Percentiles rank a stretch among this genome's conserved stretches.
Evolutionary conservation across 805 yeast genomes (phyloP).

Genomic region (Saccharomycopsis synnaedendra): DNA sequence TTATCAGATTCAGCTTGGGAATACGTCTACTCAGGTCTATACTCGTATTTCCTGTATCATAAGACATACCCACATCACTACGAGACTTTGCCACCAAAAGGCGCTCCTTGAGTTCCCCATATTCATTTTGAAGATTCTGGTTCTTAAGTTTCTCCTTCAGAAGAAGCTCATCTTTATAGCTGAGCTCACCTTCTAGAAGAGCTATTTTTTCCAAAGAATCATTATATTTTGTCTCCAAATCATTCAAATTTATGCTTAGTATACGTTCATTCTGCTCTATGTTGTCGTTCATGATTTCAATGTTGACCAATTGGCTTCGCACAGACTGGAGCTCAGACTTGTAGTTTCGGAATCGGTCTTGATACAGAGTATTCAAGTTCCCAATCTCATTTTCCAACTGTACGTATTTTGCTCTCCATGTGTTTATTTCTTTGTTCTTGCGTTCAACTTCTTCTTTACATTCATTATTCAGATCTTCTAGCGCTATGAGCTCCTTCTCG

Average conservation of each 20-base stretch:
- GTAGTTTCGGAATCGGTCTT: conserved; percentile 20
- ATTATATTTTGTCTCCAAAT: conserved; percentile 26
- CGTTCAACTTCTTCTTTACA: conserved; percentile 17
- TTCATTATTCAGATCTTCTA: conserved; percentile 21
- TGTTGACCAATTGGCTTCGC: conserved; percentile 25
- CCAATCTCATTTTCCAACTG: conserved; percentile 21
- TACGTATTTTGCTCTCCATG: conserved; percentile 20
- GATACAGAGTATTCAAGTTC: conserved; percentile 18
- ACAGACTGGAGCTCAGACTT: conserved; percentile 23
- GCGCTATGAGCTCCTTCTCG: conserved; percentile 30
- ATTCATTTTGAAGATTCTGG: conserved; percentile 21
- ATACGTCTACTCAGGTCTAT: conserved; percentile 6
- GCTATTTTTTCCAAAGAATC: conserved; percentile 27
- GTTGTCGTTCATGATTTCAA: conserved; percentile 33
- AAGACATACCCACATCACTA: neutral
- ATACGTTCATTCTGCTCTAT: conserved; percentile 31
- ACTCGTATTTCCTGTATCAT: neutral
- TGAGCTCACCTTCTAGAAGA: conserved; percentile 27
- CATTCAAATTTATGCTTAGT: conserved; percentile 23
- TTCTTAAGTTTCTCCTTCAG: conserved; percentile 20
- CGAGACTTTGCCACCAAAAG: conserved; percentile 16
- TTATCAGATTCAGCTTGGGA: conserved; percentile 21
- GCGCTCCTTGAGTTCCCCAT: conserved; percentile 4
- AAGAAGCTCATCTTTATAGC: conserved; percentile 21
- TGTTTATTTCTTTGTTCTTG: conserved; percentile 19